Evolutionary conservation across 2,329 filamentous ascomycete species (phyloP), one percentile per base, ranked within the genome.

Genomic region (Phialocephala subalpina): DNA sequence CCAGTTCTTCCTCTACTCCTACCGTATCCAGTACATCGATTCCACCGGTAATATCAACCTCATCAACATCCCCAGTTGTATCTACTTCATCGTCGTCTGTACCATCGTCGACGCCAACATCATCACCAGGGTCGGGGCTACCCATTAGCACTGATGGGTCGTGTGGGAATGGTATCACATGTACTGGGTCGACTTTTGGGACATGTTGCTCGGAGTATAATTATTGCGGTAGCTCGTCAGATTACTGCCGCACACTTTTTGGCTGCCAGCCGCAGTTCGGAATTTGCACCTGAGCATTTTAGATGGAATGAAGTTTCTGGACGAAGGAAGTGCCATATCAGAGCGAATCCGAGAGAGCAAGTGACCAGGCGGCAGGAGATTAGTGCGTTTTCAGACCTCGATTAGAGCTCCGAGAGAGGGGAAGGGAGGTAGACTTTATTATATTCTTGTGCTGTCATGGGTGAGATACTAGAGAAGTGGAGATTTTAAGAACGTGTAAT

Each of bases 161-260:
- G 7, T 70, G 68, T 40, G 68, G 68, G 3, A 53, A 38, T n/a
- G 62, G 45, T 9, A 6, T 38, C n/a, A 57, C 65, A 16, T 68
- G 66, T 25, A 36, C 58, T 40, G 62, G 60, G 7, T 67, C 61
- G 16, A 29, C 38, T 1, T 66, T 66, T 53, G 68, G 68, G 14
- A 60, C 62, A 38, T 70, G 68, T 35, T 70, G 68, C 35, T 66
- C 63, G 5, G 25, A 25, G 18, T 53, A 58, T 42, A 55, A 58
- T 18, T 68, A 38, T 40, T 70, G 68, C 22, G 68, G 68, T 12
- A 47, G 60, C 38, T 29, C 56, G 8, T 58, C 29, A 12, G 35
- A 57, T 22, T 63, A 63, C 33, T 63, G 60, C 38, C 38, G 60
- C 33, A 22, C 25, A 2, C 27, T 63, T 45, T 40, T 57, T 38